These are phyloP conservation scores for Protomyces arabidopsidicola DNA, from an alignment of 1,139 yeast species.

Conservation along the genomic window DNA sequence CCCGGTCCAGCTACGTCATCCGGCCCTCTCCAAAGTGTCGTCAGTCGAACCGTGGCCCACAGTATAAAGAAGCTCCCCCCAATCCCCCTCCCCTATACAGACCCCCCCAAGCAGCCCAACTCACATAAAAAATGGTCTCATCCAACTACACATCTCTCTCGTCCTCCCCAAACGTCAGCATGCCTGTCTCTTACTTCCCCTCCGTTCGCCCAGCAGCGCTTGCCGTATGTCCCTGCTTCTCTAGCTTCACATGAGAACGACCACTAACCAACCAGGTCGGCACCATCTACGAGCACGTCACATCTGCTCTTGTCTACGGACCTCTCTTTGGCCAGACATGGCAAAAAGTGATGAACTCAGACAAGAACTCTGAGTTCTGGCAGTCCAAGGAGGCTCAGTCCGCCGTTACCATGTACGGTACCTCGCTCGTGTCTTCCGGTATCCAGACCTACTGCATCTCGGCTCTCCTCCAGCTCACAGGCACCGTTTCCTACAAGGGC, in stretches of 20 bases:
- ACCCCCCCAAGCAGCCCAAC: not conserved
- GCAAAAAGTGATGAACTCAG: slow-evolving; percentile 37
- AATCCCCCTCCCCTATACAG: not conserved
- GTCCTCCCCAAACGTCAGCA: slow-evolving; percentile 20
- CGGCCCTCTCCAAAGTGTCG: no score
- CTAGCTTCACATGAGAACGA: slow-evolving; percentile 39
- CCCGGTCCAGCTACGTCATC: no score
- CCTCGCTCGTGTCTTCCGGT: slow-evolving; percentile 41
- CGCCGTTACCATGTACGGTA: slow-evolving; percentile 40
- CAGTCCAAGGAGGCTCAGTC: slow-evolving; percentile 42
- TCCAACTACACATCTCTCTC: slow-evolving; percentile 15
- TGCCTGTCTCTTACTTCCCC: slow-evolving; percentile 28
- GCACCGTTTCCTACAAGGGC: slow-evolving; percentile 42
- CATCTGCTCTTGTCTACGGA: slow-evolving; percentile 40
- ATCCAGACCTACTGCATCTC: slow-evolving; percentile 45
- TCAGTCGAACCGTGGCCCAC: no score
- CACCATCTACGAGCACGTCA: slow-evolving; percentile 42
- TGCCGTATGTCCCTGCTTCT: not conserved
- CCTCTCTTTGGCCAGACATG: slow-evolving; percentile 45
- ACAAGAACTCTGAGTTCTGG: slow-evolving; percentile 39
- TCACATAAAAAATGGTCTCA: slow-evolving; percentile 9
- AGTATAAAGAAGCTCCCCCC: no score
- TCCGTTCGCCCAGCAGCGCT: slow-evolving; percentile 26
- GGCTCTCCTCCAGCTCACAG: slow-evolving; percentile 43
- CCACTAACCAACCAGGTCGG: slow-evolving; percentile 38